phyloP scores from a whole-genome alignment of 2,329 filamentous ascomycete genomes.

The Penicillium sp. region DNA sequence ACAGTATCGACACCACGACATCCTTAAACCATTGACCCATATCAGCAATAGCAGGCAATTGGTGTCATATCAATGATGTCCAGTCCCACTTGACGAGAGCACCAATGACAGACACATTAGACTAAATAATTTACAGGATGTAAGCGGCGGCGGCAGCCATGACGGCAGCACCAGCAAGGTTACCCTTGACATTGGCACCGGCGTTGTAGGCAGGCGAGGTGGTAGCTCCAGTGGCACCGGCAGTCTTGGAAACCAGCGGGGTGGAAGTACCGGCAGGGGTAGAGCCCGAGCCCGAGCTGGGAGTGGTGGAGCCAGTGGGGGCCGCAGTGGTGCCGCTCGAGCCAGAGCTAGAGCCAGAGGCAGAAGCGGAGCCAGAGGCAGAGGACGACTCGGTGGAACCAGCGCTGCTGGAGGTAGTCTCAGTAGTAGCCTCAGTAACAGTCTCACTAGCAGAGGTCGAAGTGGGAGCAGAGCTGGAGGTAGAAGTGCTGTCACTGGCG shows the following conservation, averaged over 20 bases:
- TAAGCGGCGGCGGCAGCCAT: constrained; percentile 26
- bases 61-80: neutral
- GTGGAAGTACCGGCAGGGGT: constrained; percentile 16
- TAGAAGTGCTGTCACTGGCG: neutral
- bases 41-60: neutral
- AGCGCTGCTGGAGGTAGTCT: neutral
- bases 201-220: constrained; percentile 27
- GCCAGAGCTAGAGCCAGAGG: neutral
- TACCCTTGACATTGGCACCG: constrained; percentile 25
- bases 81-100: neutral
- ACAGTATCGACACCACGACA: neutral
- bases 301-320: neutral
- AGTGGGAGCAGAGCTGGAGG: constrained; percentile 9
- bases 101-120: neutral
- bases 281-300: constrained; percentile 5
- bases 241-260: constrained; percentile 15
- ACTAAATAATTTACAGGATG: constrained; percentile 21
- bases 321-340: neutral
- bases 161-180: constrained; percentile 27
- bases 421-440: no score
- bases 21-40: neutral
- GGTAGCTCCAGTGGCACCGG: constrained; percentile 10
- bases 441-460: neutral
- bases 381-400: neutral
- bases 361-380: neutral